phyloP scores from a whole-genome alignment of 2,329 filamentous ascomycete genomes.

The Neurospora sp. region DNA sequence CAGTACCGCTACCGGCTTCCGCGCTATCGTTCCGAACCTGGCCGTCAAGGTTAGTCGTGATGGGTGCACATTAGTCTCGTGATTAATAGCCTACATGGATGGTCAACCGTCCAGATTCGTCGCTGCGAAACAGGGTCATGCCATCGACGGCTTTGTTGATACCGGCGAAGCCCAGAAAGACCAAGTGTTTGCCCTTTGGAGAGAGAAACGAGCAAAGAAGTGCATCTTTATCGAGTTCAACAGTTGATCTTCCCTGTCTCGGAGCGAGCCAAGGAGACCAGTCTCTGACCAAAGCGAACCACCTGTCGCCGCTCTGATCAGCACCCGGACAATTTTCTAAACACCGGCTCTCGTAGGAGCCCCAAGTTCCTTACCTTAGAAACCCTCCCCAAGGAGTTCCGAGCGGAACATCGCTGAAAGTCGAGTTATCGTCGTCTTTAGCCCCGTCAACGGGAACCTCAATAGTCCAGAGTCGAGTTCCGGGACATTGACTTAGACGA shows the following conservation, averaged over 20 bases:
- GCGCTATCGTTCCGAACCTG: slow-evolving; percentile 58
- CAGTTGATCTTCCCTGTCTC: slow-evolving; percentile 61
- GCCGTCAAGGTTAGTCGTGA: slow-evolving; percentile 1
- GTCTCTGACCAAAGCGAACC: slow-evolving; percentile 72
- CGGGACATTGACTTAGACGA: slow-evolving; percentile 54
- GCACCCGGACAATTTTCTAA: background rate
- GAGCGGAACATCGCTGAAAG: slow-evolving; percentile 44
- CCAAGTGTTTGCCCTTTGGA: slow-evolving; percentile 64
- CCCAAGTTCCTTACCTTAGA: slow-evolving; percentile 33
- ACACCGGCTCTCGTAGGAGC: background rate
- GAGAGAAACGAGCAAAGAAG: slow-evolving; percentile 72
- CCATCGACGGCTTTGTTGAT: slow-evolving; percentile 38
- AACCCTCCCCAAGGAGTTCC: slow-evolving; percentile 52
- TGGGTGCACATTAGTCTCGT: background rate
- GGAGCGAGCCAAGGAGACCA: slow-evolving; percentile 83
- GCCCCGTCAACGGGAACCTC: slow-evolving; percentile 46
- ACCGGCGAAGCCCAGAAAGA: slow-evolving; percentile 40
- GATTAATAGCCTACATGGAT: slow-evolving; percentile 44
- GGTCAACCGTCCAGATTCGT: slow-evolving; percentile 53
- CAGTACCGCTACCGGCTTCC: slow-evolving; percentile 41
- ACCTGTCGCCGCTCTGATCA: slow-evolving; percentile 34
- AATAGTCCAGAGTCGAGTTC: slow-evolving; percentile 62
- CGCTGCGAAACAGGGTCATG: slow-evolving; percentile 51
- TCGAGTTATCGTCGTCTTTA: slow-evolving; percentile 42
- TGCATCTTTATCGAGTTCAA: slow-evolving; percentile 66